phyloP scores from a whole-genome alignment of 2,329 filamentous ascomycete species.

The Xylaria sp. region DNA sequence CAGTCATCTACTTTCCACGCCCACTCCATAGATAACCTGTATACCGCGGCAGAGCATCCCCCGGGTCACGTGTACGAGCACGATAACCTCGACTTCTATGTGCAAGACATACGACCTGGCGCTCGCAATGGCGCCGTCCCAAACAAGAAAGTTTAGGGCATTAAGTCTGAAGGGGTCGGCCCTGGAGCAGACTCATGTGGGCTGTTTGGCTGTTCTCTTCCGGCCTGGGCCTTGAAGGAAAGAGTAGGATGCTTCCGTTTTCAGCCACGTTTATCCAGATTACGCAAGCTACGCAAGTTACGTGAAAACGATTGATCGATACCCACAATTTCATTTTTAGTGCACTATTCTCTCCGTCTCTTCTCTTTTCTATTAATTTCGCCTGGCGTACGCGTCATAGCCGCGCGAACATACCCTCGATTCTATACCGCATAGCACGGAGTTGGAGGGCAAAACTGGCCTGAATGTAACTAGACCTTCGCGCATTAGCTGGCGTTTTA shows the following conservation, averaged over 20 bases:
- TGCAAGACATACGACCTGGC: conserved; percentile 64
- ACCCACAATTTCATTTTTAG: conserved; percentile 16
- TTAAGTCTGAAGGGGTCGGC: conserved; percentile 43
- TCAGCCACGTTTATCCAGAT: conserved; percentile 16
- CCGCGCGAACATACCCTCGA: conserved; percentile 14
- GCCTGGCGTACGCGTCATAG: not conserved
- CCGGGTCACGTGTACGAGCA: conserved; percentile 77
- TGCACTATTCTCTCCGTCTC: not conserved
- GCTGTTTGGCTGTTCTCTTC: conserved; percentile 29
- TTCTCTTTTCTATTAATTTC: not conserved
- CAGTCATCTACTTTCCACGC: conserved; percentile 88
- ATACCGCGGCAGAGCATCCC: conserved; percentile 77
- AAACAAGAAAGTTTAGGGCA: conserved; percentile 47
- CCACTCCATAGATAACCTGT: conserved; percentile 73
- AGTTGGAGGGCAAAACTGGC: conserved; percentile 22
- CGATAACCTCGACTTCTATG: conserved; percentile 69
- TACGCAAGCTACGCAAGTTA: conserved; percentile 15
- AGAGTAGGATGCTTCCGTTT: conserved; percentile 13
- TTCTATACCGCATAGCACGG: conserved; percentile 33
- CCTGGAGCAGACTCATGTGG: conserved; percentile 35
- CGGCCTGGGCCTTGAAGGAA: conserved; percentile 13
- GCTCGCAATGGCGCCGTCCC: conserved; percentile 40
- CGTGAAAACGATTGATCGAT: conserved; percentile 24
- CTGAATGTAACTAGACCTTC: conserved; percentile 16
- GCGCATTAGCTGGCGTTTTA: conserved; percentile 34